Evolutionary conservation across 345 rosid genomes (phyloP).

Genomic region (Populus ilicifolia): DNA sequence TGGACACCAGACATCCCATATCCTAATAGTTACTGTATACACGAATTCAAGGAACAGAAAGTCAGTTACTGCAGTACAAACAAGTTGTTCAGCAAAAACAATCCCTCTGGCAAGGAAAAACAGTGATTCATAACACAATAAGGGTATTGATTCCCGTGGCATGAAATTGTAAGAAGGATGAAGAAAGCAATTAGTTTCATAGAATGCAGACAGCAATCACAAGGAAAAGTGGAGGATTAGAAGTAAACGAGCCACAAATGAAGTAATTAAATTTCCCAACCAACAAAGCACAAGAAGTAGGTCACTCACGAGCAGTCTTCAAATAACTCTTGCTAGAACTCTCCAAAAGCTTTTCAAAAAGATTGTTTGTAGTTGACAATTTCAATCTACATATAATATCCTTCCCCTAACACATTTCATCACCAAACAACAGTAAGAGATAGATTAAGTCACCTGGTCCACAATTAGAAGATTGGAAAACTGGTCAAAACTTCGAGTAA

Average conservation of each 20-base stretch:
- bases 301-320: conserved; percentile 65
- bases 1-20: conserved; percentile 95
- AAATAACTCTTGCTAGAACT: conserved; percentile 37
- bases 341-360: conserved; percentile 32
- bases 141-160: conserved; percentile 20
- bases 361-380: conserved; percentile 19
- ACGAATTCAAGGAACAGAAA: conserved; percentile 26
- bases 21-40: conserved; percentile 27
- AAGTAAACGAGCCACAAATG: conserved; percentile 28
- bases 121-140: not conserved
- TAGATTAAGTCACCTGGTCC: conserved; percentile 31
- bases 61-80: conserved; percentile 4
- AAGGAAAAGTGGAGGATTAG: conserved; percentile 26
- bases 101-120: conserved; percentile 1
- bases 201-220: conserved; percentile 22
- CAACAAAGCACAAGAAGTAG: conserved; percentile 52
- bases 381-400: conserved; percentile 6
- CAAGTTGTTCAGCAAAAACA: not conserved
- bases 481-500: conserved; percentile 31
- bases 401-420: not conserved
- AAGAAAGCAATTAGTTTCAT: conserved; percentile 12
- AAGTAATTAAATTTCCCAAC: conserved; percentile 58
- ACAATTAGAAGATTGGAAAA: conserved; percentile 30
- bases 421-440: conserved; percentile 18
- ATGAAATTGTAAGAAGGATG: conserved; percentile 7